Conservation (phyloP, 352 stramenopile genomes). For the Phytophthora fragariaefolia region DNA sequence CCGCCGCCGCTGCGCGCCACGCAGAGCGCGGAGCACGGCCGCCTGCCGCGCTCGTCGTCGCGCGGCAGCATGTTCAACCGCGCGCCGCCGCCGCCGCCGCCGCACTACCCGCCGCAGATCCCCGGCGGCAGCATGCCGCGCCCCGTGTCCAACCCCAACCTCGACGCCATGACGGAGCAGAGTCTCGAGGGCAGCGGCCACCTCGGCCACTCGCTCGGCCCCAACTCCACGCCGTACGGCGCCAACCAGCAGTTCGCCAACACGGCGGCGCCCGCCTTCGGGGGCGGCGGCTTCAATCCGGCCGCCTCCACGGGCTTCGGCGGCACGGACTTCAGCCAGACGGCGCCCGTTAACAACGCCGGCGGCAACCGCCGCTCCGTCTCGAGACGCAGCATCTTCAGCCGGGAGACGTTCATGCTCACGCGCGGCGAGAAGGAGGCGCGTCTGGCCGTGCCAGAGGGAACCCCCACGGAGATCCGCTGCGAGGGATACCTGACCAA, state of each 20-base stretch:
- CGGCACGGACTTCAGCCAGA: conserved; percentile 42
- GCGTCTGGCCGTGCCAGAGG: conserved; percentile 61
- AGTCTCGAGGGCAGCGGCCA: conserved; percentile 39
- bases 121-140: conserved; percentile 53
- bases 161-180: conserved; percentile 53
- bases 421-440: conserved; percentile 77
- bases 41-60: conserved; percentile 42
- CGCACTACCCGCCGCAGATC: conserved; percentile 54
- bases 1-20: conserved; percentile 31
- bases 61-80: conserved; percentile 67
- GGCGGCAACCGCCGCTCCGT: conserved; percentile 53
- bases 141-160: conserved; percentile 70
- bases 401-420: conserved; percentile 77
- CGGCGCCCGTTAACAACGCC: conserved; percentile 33
- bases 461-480: conserved; percentile 61
- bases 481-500: conserved; percentile 89
- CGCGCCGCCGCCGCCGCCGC: conserved; percentile 66
- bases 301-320: conserved; percentile 27
- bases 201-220: conserved; percentile 75
- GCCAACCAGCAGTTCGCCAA: conserved; percentile 38
- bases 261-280: conserved; percentile 26
- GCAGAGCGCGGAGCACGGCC: conserved; percentile 30
- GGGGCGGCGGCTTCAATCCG: conserved; percentile 35
- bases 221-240: conserved; percentile 45
- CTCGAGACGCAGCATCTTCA: conserved; percentile 80